phyloP scores from a whole-genome alignment of 768 basidiomycete genomes.

The Pleurotus cornucopiae region DNA sequence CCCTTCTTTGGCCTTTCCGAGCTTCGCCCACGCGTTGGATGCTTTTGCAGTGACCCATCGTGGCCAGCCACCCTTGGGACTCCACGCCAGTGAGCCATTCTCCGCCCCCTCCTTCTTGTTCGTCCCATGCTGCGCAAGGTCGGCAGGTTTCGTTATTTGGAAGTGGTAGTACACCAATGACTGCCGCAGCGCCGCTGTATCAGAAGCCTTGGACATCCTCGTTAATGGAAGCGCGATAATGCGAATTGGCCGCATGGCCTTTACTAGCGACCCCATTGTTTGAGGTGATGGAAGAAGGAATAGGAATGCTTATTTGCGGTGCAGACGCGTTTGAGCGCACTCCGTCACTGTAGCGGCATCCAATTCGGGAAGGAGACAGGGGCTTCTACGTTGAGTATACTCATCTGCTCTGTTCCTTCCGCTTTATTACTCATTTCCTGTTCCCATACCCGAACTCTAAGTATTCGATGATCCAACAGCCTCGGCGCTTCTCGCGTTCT shows the following conservation, averaged over 20 bases:
- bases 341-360: too few relatives aligned
- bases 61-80: constrained; percentile 38
- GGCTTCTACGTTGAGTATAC: too few relatives aligned
- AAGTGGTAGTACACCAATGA: constrained; percentile 41
- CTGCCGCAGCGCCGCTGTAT: constrained; percentile 6
- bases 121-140: constrained; percentile 11
- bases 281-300: too few relatives aligned
- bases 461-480: too few relatives aligned
- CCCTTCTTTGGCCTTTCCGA: constrained; percentile 60
- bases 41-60: constrained; percentile 52
- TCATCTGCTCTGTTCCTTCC: too few relatives aligned
- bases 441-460: too few relatives aligned
- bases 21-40: constrained; percentile 54
- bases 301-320: too few relatives aligned
- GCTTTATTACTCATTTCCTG: too few relatives aligned
- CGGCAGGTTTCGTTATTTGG: constrained; percentile 24
- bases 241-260: constrained; percentile 30
- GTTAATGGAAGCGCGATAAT: constrained; percentile 44
- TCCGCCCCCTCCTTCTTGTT: constrained; percentile 16
- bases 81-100: constrained; percentile 19
- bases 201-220: constrained; percentile 7
- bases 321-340: too few relatives aligned
- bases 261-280: constrained; percentile 9
- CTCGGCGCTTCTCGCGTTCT: too few relatives aligned
- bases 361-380: too few relatives aligned